phyloP scores from a whole-genome alignment of 1,284 basidiomycete genomes.

The Moesziomyces sp. region DNA sequence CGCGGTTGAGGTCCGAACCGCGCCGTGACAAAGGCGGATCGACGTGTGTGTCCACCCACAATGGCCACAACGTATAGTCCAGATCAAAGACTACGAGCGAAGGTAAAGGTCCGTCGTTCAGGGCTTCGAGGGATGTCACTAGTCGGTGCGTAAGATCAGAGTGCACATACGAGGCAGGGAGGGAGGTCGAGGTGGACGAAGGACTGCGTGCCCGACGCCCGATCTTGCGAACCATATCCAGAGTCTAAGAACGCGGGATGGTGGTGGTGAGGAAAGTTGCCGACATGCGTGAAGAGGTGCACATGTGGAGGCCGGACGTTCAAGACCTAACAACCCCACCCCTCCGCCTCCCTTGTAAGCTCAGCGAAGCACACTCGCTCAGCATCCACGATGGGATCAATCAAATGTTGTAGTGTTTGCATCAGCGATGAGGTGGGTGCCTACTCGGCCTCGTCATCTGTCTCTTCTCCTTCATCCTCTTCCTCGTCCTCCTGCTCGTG shows the following conservation, averaged over 20 bases:
- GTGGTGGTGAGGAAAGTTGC: background rate
- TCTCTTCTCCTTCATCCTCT: conserved; percentile 4
- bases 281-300: background rate
- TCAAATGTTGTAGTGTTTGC: too few species aligned
- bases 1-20: conserved; percentile 48
- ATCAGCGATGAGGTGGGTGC: background rate
- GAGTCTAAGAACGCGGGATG: background rate
- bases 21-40: conserved; percentile 52
- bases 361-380: too few species aligned
- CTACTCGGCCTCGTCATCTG: conserved; percentile 5
- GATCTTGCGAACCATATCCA: conserved; percentile 23
- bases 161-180: conserved; percentile 6
- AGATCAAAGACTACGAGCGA: conserved; percentile 61
- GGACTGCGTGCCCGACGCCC: conserved; percentile 16
- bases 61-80: conserved; percentile 65
- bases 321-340: too few species aligned
- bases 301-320: too few species aligned
- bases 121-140: conserved; percentile 11
- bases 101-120: conserved; percentile 33
- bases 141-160: background rate
- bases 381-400: too few species aligned
- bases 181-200: background rate
- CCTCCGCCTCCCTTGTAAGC: too few species aligned
- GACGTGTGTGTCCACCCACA: conserved; percentile 64
- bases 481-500: background rate